phyloP scores from a whole-genome alignment of 345 rosid genomes.

The Citrus trifoliata region DNA sequence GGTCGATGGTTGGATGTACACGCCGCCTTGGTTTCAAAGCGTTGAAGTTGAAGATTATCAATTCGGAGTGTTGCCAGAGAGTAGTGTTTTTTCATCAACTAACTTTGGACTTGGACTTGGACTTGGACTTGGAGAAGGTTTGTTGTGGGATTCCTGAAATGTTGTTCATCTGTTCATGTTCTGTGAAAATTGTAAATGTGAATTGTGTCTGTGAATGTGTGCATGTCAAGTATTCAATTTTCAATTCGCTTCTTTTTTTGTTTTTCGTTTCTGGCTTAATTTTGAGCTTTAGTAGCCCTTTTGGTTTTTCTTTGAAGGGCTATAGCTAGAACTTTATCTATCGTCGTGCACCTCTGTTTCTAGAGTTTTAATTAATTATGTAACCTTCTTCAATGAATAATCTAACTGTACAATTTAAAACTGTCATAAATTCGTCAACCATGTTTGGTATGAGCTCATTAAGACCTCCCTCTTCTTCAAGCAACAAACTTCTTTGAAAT shows the following conservation, averaged over 20 bases:
- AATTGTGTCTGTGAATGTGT: neutral
- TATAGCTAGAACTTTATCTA: neutral
- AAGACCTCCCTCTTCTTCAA: neutral
- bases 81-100: slow-evolving; percentile 1
- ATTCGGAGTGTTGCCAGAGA: slow-evolving; percentile 6
- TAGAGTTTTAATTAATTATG: neutral
- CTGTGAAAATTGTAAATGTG: neutral
- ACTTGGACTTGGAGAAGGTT: slow-evolving; percentile 23
- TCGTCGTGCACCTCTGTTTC: neutral
- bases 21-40: slow-evolving; percentile 44
- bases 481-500: neutral
- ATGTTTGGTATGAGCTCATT: slow-evolving; percentile 10
- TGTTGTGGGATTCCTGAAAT: slow-evolving; percentile 21
- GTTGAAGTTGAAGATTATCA: slow-evolving; percentile 36
- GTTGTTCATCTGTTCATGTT: neutral
- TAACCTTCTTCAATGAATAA: slow-evolving; percentile 3
- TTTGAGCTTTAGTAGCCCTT: slow-evolving; percentile 8
- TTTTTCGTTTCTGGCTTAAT: neutral
- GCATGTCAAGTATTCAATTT: neutral
- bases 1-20: slow-evolving; percentile 37
- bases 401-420: slow-evolving; percentile 13
- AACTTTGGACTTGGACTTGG: no score
- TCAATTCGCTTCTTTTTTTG: neutral
- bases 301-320: slow-evolving; percentile 23
- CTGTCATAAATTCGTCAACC: slow-evolving; percentile 1